These are phyloP conservation scores for Allomyces macrogynus DNA, from an alignment of 192 early-diverging fungal genomes.

Conservation along the genomic window DNA sequence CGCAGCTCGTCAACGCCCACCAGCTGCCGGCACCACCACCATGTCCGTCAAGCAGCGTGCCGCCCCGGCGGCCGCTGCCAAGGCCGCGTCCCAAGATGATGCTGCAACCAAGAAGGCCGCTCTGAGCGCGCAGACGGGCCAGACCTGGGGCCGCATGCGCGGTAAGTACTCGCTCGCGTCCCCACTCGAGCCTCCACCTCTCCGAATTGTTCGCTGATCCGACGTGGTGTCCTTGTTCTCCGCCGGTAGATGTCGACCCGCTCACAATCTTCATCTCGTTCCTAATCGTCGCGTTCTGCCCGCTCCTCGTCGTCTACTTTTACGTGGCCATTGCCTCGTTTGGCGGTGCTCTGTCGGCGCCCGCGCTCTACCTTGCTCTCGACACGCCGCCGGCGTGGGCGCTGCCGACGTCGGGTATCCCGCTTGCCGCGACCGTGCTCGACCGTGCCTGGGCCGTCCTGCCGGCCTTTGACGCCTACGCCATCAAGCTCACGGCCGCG, in stretches of 20 bases:
- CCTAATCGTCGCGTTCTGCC: constrained; percentile 39
- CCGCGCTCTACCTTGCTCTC: constrained; percentile 18
- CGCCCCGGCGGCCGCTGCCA: too few relatives aligned
- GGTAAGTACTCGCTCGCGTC: constrained; percentile 16
- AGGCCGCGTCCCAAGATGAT: too few relatives aligned
- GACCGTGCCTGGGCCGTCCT: constrained; percentile 7
- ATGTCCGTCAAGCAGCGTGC: too few relatives aligned
- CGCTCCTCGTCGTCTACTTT: constrained; percentile 41
- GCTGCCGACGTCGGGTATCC: constrained; percentile 7
- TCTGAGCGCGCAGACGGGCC: constrained; percentile 30
- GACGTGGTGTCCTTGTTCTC: background rate
- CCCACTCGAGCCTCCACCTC: background rate
- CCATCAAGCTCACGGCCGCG: constrained; percentile 28
- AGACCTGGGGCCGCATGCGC: constrained; percentile 54
- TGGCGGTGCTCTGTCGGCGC: constrained; percentile 38
- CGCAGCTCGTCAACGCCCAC: too few relatives aligned
- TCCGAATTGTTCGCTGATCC: background rate
- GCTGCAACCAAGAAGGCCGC: too few relatives aligned
- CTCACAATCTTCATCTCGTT: constrained; percentile 26
- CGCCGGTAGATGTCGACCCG: constrained; percentile 18
- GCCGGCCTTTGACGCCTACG: constrained; percentile 22
- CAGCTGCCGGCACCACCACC: too few relatives aligned
- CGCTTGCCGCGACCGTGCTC: background rate
- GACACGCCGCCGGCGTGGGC: constrained; percentile 9
- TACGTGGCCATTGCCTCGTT: constrained; percentile 44